Evolutionary conservation across 805 yeast genomes (phyloP), one percentile per base, ranked within the genome.

Genomic region (Wickerhamiella cacticola): DNA sequence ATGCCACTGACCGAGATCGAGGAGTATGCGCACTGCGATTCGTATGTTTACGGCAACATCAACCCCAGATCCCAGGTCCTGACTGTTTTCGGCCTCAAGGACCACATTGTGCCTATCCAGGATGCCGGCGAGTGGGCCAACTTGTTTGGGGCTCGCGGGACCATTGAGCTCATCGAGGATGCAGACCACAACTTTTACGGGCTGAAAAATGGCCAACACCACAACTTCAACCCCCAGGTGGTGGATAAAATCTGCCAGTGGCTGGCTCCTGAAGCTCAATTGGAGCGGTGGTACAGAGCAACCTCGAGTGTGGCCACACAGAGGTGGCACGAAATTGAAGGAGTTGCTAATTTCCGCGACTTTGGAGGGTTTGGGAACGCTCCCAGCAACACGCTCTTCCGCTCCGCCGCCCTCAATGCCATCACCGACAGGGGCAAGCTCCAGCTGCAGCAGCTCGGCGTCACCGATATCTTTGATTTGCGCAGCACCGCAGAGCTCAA

Each of bases 151-250:
- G 63, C 72, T 3, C 75, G 87, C 18, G 80, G 81, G 55, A 67
- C 70, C 3, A 64, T 86, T 47, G 68, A 69, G 35, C 60, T 84
- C 7, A 66, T 88, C 9, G 74, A 75, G 1, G 69, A 68, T 41
- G 95, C 95, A 0, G 88, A 85, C 59, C 97, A 88, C 63, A 84
- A 83, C 57, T 87, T 73, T 58, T 81, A 73, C 57, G 89, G 43
- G 43, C 22, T 13, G 2, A 22, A 6, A 12, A 21, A 46, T 22
- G 43, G 34, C 22, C 49, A 48, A 28, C 64, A 65, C 29, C 75
- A 78, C 40, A 82, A 83, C 59, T 82, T 76, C 63, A 79, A 75
- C 55, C 68, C 64, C 45, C 58, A 64, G 18, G 87, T 80, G 1
- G 69, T 67, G 1, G 71, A 73, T 0, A 54, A 60, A 7, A 70